Percentiles rank a stretch among this genome's conserved stretches.
phyloP scores from a whole-genome alignment of 306 rosid genomes.

The Vachellia collinsii region DNA sequence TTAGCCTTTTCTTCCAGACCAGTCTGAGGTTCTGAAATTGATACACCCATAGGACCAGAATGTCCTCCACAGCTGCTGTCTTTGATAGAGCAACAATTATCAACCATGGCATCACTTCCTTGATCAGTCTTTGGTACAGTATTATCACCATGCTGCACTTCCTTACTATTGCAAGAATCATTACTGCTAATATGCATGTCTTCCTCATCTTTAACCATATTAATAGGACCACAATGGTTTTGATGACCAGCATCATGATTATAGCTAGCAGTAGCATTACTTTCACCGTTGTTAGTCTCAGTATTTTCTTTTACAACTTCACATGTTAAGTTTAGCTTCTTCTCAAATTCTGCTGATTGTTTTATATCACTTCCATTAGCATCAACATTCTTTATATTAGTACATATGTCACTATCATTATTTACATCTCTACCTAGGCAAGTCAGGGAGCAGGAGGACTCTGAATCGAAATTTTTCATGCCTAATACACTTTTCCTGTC shows the following conservation, averaged over 20 bases:
- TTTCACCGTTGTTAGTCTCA: conserved; percentile 36
- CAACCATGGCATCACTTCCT: conserved; percentile 38
- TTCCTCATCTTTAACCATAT: conserved; percentile 47
- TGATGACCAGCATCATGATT: conserved; percentile 47
- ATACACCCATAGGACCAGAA: conserved; percentile 33
- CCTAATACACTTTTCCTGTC: conserved; percentile 55
- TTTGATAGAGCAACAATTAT: conserved; percentile 39
- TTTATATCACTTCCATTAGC: conserved; percentile 48
- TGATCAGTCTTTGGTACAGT: conserved; percentile 40
- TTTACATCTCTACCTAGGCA: conserved; percentile 76
- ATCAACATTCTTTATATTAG: conserved; percentile 48
- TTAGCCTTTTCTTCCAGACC: conserved; percentile 40
- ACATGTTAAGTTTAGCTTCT: conserved; percentile 34
- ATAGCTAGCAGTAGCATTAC: conserved; percentile 41
- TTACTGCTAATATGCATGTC: conserved; percentile 39
- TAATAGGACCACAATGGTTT: conserved; percentile 44
- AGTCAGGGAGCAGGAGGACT: conserved; percentile 59
- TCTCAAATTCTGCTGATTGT: conserved; percentile 50
- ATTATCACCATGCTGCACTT: conserved; percentile 42
- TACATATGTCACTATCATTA: conserved; percentile 62
- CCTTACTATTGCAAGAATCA: conserved; percentile 42
- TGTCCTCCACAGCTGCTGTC: conserved; percentile 37
- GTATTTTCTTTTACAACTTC: conserved; percentile 49
- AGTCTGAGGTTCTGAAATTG: conserved; percentile 43
- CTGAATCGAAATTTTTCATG: conserved; percentile 56